Evolutionary conservation across 228 moss, liverwort and hornwort species (phyloP), one percentile per base, ranked within the genome.

Genomic region (Sphagnum fallax): DNA sequence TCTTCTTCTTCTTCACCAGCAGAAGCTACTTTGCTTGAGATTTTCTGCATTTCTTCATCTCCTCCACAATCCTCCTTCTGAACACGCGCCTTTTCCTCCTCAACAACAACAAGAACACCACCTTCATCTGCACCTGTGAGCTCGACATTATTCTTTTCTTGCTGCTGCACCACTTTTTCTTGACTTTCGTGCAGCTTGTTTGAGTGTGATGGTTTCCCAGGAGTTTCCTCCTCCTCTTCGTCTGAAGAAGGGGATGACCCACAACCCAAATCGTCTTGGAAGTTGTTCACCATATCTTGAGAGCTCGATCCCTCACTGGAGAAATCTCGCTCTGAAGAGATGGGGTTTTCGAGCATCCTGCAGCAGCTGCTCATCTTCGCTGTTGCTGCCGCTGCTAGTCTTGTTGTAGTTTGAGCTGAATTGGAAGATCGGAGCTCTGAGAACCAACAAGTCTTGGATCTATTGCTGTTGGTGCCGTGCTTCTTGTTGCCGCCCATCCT

Each of bases 291-390:
- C 6, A 66, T 83, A 49, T 70, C 71, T 64, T 81, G 81, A 58
- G 89, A 75, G 57, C 73, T 83, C 15, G 84, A 87, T 75, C 79
- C 81, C 58, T 83, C 81, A 52, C 87, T 89, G 47, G 89, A 84
- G 75, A 78, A 70, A 50, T 32, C 32, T 32, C 32, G 32, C 32
- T 32, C 32, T 70, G 67, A 32, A 8, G 59, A 16, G 70, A 65
- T 4, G 61, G 64, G 6, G 58, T 51, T 12, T 12, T 64, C 3
- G 62, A 73, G 6, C 78, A 66, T 70, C 79, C 65, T 73, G 71
- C 55, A 65, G 80, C 63, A 67, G 66, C 64, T 52, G n/a, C 70
- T 63, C 77, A 67, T 71, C 68, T 60, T 75, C 77, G 72, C 60
- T 65, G 51, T 52, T 69, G 68, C 51, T 62, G n/a, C 67, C 4